Base-by-base conservation (phyloP, 345 rosid genomes). In the Erodium maritimum region DNA sequence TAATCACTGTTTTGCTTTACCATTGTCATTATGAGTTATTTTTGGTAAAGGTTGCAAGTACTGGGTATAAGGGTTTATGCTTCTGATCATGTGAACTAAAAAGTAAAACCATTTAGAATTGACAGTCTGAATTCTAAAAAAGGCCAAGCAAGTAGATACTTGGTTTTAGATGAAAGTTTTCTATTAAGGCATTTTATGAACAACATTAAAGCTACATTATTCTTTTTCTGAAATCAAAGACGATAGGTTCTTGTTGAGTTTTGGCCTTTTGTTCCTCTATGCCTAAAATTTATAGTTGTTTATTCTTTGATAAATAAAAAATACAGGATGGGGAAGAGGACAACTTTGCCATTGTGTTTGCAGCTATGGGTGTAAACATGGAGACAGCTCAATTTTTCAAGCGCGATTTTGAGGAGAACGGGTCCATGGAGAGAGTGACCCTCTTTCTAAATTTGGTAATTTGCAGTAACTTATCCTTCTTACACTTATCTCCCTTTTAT, bases 281-380 rank as follows among this genome's bases (percentile, higher is more conserved):
- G 33, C 17, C 21, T 29, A 33, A 29, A 56, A 0, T 3, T 42
- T 42, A 42, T 42, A 14, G 14, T 42, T 42, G 14, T 3, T 0
- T 4, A 7, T 2, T 14, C 48, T 12, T 14, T 42, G 48, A 42
- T 14, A 7, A 4, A 21, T 21, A 34, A 37, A 18, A 23, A 56
- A 18, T 61, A 50, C 70, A 91, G 97, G 96, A 71, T 74, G 76
- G 55, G 0, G 88, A 74, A 69, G 96, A 91, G 65, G 98, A 88
- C 80, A 91, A 88, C 67, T 91, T 91, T 73, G 98, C 98, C 42
- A 91, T 88, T 76, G 96, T 91, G 21, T 91, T 91, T 64, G 98
- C 98, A 23, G 97, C 97, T 59, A 88, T 91, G 97, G 96, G 97
- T 63, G 97, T 91, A 54, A 91, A 91, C 79, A 91, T 88, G 96